Conservation (phyloP, 2,329 filamentous ascomycete species). For the Tolypocladium ovalisporum region DNA sequence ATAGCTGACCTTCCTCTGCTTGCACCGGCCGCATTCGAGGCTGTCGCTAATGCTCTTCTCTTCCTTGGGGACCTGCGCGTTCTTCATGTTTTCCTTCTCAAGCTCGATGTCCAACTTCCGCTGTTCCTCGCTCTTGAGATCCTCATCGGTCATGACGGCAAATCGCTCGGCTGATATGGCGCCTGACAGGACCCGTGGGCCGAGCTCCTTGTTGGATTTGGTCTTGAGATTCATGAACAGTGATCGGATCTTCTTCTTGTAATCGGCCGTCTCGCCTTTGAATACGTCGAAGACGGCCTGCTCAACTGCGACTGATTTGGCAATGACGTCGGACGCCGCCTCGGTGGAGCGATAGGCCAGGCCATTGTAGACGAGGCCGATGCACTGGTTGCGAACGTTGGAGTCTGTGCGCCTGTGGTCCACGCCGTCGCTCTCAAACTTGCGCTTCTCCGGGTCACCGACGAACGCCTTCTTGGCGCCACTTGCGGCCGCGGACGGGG, state of each 20-base stretch:
- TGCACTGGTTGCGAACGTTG: slow-evolving; percentile 67
- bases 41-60: slow-evolving; percentile 85
- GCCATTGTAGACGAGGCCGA: slow-evolving; percentile 90
- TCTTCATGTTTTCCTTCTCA: slow-evolving; percentile 90
- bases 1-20: slow-evolving; percentile 89
- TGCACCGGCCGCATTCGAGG: slow-evolving; percentile 84
- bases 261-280: slow-evolving; percentile 61
- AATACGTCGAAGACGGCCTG: slow-evolving; percentile 59
- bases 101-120: slow-evolving; percentile 65
- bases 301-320: slow-evolving; percentile 74
- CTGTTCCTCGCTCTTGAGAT: slow-evolving; percentile 81
- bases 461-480: slow-evolving; percentile 36
- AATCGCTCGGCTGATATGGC: slow-evolving; percentile 64
- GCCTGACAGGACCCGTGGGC: slow-evolving; percentile 63
- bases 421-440: slow-evolving; percentile 70
- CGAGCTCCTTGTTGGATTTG: slow-evolving; percentile 71
- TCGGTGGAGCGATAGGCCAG: slow-evolving; percentile 62
- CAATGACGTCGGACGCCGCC: slow-evolving; percentile 59
- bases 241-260: slow-evolving; percentile 82
- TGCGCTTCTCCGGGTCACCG: slow-evolving; percentile 68
- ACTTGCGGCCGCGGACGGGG: slow-evolving; percentile 32
- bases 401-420: slow-evolving; percentile 67
- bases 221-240: slow-evolving; percentile 93
- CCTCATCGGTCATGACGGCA: slow-evolving; percentile 78
- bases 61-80: slow-evolving; percentile 85